phyloP scores from a whole-genome alignment of 2,329 filamentous ascomycete species.

The Penicillium janthinellum region DNA sequence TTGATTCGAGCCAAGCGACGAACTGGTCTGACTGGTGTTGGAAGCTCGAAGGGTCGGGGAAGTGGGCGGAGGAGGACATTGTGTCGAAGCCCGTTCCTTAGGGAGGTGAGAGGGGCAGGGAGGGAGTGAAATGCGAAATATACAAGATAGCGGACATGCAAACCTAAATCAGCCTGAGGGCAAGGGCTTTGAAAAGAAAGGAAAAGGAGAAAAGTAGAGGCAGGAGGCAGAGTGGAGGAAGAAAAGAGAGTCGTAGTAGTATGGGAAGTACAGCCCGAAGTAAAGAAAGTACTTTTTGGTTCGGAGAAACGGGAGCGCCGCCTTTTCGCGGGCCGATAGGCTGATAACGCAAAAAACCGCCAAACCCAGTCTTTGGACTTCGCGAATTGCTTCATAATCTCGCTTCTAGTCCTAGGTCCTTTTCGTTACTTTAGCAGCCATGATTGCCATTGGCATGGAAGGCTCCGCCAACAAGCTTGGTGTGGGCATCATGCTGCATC shows the following conservation, averaged over 20 bases:
- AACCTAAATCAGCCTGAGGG: neutral
- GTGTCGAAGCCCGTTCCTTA: conserved; percentile 10
- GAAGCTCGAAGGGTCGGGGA: conserved; percentile 42
- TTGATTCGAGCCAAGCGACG: conserved; percentile 57
- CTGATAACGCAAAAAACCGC: conserved; percentile 18
- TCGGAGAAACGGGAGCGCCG: conserved; percentile 22
- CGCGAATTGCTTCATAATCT: neutral
- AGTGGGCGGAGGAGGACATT: conserved; percentile 42
- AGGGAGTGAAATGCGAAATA: neutral
- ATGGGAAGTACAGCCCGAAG: conserved; percentile 15
- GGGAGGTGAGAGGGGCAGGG: conserved; percentile 15
- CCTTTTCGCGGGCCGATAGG: conserved; percentile 18
- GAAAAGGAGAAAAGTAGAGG: neutral
- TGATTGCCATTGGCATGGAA: conserved; percentile 76
- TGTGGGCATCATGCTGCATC: conserved; percentile 85
- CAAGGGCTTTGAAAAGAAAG: neutral
- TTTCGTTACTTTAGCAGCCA: conserved; percentile 28
- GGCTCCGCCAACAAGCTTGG: conserved; percentile 98
- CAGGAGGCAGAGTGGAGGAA: conserved; percentile 8
- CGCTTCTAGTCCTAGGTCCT: neutral
- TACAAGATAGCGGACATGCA: conserved; percentile 1
- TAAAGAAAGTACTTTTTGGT: conserved; percentile 18
- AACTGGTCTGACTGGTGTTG: conserved; percentile 55
- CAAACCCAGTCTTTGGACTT: neutral
- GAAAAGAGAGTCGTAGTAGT: conserved; percentile 13